Evolutionary conservation across 306 rosid species (phyloP), one percentile per base, ranked within the genome.

Genomic region (Fragaria iinumae): DNA sequence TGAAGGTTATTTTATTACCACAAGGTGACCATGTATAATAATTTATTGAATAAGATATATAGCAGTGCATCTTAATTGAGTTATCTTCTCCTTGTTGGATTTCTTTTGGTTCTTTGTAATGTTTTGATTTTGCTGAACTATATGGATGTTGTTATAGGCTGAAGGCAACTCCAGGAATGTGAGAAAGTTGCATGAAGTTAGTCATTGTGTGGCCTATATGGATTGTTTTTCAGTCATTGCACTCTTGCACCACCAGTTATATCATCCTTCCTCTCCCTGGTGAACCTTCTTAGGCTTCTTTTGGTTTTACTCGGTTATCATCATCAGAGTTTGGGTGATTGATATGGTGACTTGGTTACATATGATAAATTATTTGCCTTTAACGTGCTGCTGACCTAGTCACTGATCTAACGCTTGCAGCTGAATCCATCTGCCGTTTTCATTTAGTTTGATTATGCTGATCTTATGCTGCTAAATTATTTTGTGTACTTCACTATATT

Each of bases 11-110:
- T 52, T n/a, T 25, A 39, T 27, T 44, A 25, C 49, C 16, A 3
- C 56, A 17, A 17, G 21, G 55, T 73, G 43, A 25, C n/a, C 73
- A 20, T 66, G 73, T 76, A 52, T 29, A 18, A 45, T 60, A 20
- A 43, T 43, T 43, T 52, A 6, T 43, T 50, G 29, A 67, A 23
- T 67, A 38, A 4, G 49, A 4, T 23, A 5, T 49, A 29, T 10
- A 39, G n/a, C 25, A 38, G 0, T 38, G 5, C 6, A 39, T 32
- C 8, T 43, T 11, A 20, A 17, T 23, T 11, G 14, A 43, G 1
- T 60, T 27, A 11, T 57, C 8, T n/a, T 38, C 3, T 4, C 23
- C 11, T 7, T 1, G 6, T 43, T 23, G 69, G 48, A 23, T 23
- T 43, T 43, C 27, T 56, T 14, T 18, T 9, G 45, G 8, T 23